Conservation (phyloP, 2,329 filamentous ascomycete genomes). For the Didymella glomerata region DNA sequence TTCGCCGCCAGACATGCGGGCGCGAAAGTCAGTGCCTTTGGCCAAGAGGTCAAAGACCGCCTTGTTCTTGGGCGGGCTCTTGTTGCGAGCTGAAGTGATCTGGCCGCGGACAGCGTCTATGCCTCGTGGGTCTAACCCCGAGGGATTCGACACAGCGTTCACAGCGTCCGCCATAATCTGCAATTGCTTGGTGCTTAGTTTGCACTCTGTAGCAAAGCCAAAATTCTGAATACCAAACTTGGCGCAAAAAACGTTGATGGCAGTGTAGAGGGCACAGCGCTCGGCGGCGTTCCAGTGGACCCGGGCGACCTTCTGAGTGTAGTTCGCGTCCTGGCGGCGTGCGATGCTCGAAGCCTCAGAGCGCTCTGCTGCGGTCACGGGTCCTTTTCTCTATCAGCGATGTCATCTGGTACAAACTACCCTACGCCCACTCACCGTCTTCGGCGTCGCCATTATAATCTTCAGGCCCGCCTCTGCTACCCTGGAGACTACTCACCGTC, state of each 20-base stretch:
- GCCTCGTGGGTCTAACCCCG: neutral
- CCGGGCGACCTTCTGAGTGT: slow-evolving; percentile 7
- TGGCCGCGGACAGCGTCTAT: slow-evolving; percentile 24
- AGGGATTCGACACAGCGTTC: slow-evolving; percentile 5
- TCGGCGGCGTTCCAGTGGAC: slow-evolving; percentile 20
- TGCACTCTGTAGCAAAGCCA: slow-evolving; percentile 7
- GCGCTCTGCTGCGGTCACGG: neutral
- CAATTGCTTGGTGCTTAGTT: slow-evolving; percentile 10
- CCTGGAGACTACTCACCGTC: neutral
- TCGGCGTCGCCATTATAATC: neutral
- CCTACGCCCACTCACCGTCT: slow-evolving; percentile 2
- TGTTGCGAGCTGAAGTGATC: slow-evolving; percentile 20
- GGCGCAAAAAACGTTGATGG: slow-evolving; percentile 20
- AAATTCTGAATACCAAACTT: slow-evolving; percentile 15
- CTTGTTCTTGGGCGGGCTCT: slow-evolving; percentile 17
- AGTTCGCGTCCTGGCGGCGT: slow-evolving; percentile 18
- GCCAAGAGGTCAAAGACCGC: slow-evolving; percentile 13
- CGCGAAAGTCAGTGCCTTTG: slow-evolving; percentile 2
- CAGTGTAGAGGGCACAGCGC: slow-evolving; percentile 14
- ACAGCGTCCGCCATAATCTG: slow-evolving; percentile 13
- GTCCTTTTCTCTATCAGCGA: neutral
- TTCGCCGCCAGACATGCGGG: slow-evolving; percentile 1
- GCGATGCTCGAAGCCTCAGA: neutral
- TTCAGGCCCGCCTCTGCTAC: neutral
- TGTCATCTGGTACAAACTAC: neutral